Conservation (phyloP, 2,329 filamentous ascomycete species). For the Aspergillus aculeatinus region DNA sequence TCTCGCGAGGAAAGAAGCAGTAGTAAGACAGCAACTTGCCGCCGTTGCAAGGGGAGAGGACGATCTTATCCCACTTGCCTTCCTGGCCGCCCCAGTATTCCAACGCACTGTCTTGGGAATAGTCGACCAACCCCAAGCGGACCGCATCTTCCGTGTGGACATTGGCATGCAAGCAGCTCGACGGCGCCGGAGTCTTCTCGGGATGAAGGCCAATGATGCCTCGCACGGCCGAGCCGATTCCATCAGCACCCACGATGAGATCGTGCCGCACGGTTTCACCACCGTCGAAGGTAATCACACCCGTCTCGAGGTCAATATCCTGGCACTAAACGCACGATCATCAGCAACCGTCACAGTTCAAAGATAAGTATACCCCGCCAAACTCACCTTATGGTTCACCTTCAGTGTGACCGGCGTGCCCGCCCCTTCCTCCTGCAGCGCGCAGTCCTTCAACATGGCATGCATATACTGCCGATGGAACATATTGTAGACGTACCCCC, state of each 20-base stretch:
- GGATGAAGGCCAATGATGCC: conserved; percentile 62
- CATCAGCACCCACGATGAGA: conserved; percentile 63
- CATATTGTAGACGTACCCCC: conserved; percentile 68
- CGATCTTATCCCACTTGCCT: conserved; percentile 68
- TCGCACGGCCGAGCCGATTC: conserved; percentile 66
- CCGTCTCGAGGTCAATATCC: conserved; percentile 53
- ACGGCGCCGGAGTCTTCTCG: conserved; percentile 59
- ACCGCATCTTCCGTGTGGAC: conserved; percentile 62
- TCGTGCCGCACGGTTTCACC: conserved; percentile 55
- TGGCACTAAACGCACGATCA: conserved; percentile 34
- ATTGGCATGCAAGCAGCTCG: conserved; percentile 65
- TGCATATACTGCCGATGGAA: conserved; percentile 71
- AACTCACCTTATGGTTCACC: conserved; percentile 55
- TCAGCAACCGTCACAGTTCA: conserved; percentile 1
- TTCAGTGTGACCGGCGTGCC: conserved; percentile 55
- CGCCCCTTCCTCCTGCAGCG: conserved; percentile 52
- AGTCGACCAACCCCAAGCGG: conserved; percentile 61
- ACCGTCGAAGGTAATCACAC: conserved; percentile 55
- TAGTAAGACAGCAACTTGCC: conserved; percentile 67
- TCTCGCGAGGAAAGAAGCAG: conserved; percentile 64
- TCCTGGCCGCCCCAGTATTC: conserved; percentile 67
- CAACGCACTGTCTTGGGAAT: conserved; percentile 59
- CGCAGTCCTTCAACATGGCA: conserved; percentile 62
- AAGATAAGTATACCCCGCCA: neutral
- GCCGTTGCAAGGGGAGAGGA: conserved; percentile 66